Evolutionary conservation across 768 basidiomycete genomes (phyloP).

Genomic region (Guyanaporus albipodus): DNA sequence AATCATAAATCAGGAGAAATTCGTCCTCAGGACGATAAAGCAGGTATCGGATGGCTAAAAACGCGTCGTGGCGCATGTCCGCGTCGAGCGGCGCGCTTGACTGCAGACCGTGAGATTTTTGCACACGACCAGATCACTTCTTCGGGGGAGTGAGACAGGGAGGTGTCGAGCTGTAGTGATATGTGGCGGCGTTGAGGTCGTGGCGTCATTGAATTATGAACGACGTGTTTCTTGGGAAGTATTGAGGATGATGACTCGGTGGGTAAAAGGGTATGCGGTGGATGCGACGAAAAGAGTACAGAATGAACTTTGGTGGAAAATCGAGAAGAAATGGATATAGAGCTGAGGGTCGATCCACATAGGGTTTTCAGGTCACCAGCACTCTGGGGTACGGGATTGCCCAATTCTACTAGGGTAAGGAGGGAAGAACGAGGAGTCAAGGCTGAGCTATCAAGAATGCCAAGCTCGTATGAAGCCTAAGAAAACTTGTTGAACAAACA

Average conservation of each 20-base stretch:
- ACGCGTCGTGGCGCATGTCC: conserved; percentile 18
- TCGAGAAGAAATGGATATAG: conserved; percentile 19
- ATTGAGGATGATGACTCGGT: conserved; percentile 7
- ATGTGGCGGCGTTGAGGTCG: conserved; percentile 11
- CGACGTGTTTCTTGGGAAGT: conserved; percentile 3
- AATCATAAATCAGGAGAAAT: conserved; percentile 3
- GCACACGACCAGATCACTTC: conserved; percentile 30
- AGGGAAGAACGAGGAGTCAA: conserved; percentile 22
- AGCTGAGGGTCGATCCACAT: conserved; percentile 18
- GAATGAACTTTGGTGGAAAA: conserved; percentile 10
- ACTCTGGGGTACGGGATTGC: background rate
- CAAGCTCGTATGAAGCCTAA: conserved; percentile 25
- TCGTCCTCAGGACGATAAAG: conserved; percentile 7
- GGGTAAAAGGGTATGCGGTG: conserved; percentile 2
- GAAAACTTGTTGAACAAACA: background rate
- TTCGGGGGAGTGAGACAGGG: conserved; percentile 4
- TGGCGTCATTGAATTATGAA: conserved; percentile 6
- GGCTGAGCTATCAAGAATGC: conserved; percentile 8
- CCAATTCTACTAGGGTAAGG: conserved; percentile 23
- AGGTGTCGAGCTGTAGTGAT: conserved; percentile 6
- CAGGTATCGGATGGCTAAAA: conserved; percentile 19
- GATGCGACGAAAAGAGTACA: background rate
- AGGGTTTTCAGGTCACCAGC: conserved; percentile 18
- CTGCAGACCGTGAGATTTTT: conserved; percentile 27
- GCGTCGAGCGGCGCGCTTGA: conserved; percentile 27